Conservation (phyloP, 257 asterid genomes). For the Rhazya stricta region DNA sequence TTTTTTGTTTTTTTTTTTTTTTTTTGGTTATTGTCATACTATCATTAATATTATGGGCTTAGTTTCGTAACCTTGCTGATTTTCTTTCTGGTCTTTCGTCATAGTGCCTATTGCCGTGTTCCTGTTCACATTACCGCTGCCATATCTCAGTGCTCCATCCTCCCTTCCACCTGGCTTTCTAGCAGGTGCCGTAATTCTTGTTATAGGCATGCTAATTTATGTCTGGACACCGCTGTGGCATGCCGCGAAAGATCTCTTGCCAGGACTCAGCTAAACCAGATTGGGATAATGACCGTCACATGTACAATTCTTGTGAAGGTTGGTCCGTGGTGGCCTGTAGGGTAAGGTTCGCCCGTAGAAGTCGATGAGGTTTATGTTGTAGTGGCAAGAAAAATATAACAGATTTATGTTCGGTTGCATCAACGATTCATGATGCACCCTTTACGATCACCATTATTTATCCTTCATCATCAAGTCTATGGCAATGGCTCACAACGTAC, state of each 20-base stretch:
- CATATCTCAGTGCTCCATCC: slow-evolving; percentile 78
- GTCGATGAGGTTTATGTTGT: background rate
- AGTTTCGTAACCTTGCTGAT: slow-evolving; percentile 10
- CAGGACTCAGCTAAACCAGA: too few relatives aligned
- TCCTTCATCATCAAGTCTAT: too few relatives aligned
- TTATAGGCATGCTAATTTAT: slow-evolving; percentile 61
- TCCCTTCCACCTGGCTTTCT: slow-evolving; percentile 87
- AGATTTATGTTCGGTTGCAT: background rate
- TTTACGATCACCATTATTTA: too few relatives aligned
- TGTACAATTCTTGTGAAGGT: background rate
- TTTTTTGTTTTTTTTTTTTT: too few relatives aligned
- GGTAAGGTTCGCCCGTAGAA: background rate
- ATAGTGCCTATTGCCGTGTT: slow-evolving; percentile 83
- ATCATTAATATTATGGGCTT: too few relatives aligned
- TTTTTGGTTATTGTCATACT: too few relatives aligned
- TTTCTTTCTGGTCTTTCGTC: slow-evolving; percentile 13
- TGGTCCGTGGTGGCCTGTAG: too few relatives aligned
- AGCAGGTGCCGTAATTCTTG: slow-evolving; percentile 62
- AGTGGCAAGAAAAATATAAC: background rate
- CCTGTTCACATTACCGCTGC: slow-evolving; percentile 84
- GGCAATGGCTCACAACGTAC: too few relatives aligned
- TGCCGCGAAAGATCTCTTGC: background rate
- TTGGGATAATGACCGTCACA: background rate
- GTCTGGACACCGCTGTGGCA: slow-evolving; percentile 54
- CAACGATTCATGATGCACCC: background rate